Conservation (phyloP, 495 filamentous ascomycete species). For the Elaphomyces granulatus region DNA sequence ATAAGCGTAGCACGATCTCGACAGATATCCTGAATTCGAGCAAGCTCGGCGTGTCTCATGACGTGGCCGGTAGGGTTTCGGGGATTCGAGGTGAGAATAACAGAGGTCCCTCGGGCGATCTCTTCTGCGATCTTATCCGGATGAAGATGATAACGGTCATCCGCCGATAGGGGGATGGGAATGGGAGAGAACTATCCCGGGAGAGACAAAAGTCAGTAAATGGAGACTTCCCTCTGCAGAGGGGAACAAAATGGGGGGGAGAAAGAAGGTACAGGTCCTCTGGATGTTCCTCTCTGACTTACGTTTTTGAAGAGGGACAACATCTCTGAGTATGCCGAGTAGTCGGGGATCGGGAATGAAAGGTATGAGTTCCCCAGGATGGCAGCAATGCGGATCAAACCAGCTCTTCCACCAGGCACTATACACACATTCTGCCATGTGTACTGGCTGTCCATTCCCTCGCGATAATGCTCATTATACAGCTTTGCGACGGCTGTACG, state of each 20-base stretch:
- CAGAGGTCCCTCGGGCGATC: constrained; percentile 71
- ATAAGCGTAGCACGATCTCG: constrained; percentile 81
- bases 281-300: constrained; percentile 16
- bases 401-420: constrained; percentile 84
- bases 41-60: constrained; percentile 63
- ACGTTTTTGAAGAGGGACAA: constrained; percentile 79
- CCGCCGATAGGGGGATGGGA: constrained; percentile 67
- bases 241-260: neutral
- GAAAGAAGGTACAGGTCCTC: too few species aligned
- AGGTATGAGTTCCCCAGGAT: constrained; percentile 87
- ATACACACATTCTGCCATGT: constrained; percentile 99
- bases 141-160: constrained; percentile 81
- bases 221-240: neutral
- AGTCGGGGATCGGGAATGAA: constrained; percentile 70
- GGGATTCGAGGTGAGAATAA: constrained; percentile 92
- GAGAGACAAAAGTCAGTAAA: constrained; percentile 5
- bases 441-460: constrained; percentile 80
- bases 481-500: constrained; percentile 79
- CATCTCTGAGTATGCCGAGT: constrained; percentile 92
- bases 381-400: constrained; percentile 85
- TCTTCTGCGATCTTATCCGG: constrained; percentile 85
- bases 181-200: constrained; percentile 66
- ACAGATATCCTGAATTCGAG: constrained; percentile 82
- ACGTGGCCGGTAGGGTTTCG: constrained; percentile 90
- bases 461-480: constrained; percentile 84